Conservation (phyloP, 2,329 filamentous ascomycete species). For the Ceratocystis papillata region DNA sequence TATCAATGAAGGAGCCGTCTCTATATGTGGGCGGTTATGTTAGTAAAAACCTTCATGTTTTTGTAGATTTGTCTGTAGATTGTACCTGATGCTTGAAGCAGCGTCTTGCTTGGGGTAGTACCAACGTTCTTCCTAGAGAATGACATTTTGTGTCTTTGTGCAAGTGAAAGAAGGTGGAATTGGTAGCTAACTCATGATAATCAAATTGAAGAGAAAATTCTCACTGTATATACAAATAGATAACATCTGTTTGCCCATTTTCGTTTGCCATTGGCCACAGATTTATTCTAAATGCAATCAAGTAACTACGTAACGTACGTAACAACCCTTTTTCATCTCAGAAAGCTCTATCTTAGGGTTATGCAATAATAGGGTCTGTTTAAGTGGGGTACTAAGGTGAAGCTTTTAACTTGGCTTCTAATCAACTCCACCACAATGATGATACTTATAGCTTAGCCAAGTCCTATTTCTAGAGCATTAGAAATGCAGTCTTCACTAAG, state of each 20-base stretch:
- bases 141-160: background rate
- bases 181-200: no score
- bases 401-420: background rate
- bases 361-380: background rate
- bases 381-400: background rate
- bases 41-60: background rate
- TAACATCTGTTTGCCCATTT: no score
- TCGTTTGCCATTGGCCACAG: no score
- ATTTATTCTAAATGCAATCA: background rate
- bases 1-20: background rate
- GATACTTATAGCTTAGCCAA: background rate
- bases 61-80: background rate
- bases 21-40: background rate
- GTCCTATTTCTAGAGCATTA: background rate
- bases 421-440: background rate
- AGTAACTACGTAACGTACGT: background rate
- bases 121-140: background rate
- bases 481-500: slow-evolving; percentile 13
- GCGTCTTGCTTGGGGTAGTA: background rate
- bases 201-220: no score
- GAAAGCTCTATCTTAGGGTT: background rate
- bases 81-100: background rate
- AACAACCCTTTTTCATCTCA: background rate
- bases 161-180: no score
- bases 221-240: no score